These are phyloP conservation scores for Cladobotryum protrusum DNA, from an alignment of 2,329 filamentous ascomycete genomes.

Conservation along the genomic window DNA sequence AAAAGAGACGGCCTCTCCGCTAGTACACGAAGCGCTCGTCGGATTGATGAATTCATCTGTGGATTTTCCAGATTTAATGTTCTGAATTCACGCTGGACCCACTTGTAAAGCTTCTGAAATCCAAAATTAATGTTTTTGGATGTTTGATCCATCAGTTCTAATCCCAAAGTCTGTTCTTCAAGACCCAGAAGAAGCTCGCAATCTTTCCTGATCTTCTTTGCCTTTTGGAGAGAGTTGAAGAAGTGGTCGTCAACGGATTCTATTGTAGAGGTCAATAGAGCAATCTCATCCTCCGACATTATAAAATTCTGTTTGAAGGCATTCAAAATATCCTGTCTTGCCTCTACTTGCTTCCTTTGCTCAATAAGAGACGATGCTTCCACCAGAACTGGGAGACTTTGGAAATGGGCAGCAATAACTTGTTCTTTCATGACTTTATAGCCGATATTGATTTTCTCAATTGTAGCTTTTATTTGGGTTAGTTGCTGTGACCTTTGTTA, in stretches of 20 bases:
- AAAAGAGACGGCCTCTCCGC: slow-evolving; percentile 87
- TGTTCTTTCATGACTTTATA: slow-evolving; percentile 77
- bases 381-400: slow-evolving; percentile 67
- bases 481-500: slow-evolving; percentile 60
- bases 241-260: slow-evolving; percentile 83
- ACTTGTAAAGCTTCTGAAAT: slow-evolving; percentile 93
- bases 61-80: slow-evolving; percentile 88
- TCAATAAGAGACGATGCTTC: slow-evolving; percentile 70
- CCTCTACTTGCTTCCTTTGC: slow-evolving; percentile 68
- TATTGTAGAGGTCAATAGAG: slow-evolving; percentile 67
- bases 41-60: slow-evolving; percentile 79
- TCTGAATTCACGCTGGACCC: slow-evolving; percentile 92
- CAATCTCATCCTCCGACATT: slow-evolving; percentile 72
- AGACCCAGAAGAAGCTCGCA: slow-evolving; percentile 85
- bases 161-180: slow-evolving; percentile 79
- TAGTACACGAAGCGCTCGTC: slow-evolving; percentile 75
- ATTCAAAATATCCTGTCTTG: slow-evolving; percentile 69
- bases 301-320: slow-evolving; percentile 80
- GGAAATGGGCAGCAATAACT: slow-evolving; percentile 65
- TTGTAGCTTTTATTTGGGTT: slow-evolving; percentile 70
- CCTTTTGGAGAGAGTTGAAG: slow-evolving; percentile 68
- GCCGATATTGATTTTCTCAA: slow-evolving; percentile 70
- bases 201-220: slow-evolving; percentile 82
- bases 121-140: slow-evolving; percentile 80
- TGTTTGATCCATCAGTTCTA: slow-evolving; percentile 87